phyloP scores from a whole-genome alignment of 1,284 basidiomycete genomes.

The Naganishia sp. region DNA sequence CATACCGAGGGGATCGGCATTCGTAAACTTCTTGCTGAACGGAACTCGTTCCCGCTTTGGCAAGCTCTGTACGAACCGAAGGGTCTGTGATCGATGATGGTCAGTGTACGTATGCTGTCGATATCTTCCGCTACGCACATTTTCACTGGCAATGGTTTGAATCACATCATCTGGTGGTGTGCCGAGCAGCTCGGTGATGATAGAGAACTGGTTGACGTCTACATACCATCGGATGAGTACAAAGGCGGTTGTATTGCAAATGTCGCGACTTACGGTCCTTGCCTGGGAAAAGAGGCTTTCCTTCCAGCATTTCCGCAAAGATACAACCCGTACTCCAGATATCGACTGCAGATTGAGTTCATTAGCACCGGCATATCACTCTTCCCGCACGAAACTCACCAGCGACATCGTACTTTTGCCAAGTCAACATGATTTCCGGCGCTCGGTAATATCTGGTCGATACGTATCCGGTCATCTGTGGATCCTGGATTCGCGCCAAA shows the following conservation, averaged over 20 bases:
- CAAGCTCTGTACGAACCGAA: slow-evolving; percentile 97
- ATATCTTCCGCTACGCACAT: slow-evolving; percentile 61
- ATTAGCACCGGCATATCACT: slow-evolving; percentile 30
- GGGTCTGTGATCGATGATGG: slow-evolving; percentile 63
- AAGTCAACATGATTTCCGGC: slow-evolving; percentile 99
- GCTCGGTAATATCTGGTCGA: slow-evolving; percentile 98
- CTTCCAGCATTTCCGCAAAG: slow-evolving; percentile 99
- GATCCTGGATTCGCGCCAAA: slow-evolving; percentile 84
- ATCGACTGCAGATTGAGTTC: slow-evolving; percentile 62
- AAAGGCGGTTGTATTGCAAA: no score
- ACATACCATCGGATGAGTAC: no score
- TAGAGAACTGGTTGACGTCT: slow-evolving; percentile 99
- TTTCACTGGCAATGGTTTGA: slow-evolving; percentile 96
- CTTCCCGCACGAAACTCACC: slow-evolving; percentile 47
- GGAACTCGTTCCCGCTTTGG: slow-evolving; percentile 95
- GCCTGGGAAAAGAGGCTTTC: slow-evolving; percentile 97
- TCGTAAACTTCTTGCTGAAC: slow-evolving; percentile 90
- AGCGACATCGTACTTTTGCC: slow-evolving; percentile 99
- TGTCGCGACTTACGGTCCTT: slow-evolving; percentile 71
- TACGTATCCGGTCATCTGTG: slow-evolving; percentile 99
- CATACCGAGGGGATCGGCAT: slow-evolving; percentile 79
- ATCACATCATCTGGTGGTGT: slow-evolving; percentile 99
- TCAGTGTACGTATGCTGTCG: no score
- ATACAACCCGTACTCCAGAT: slow-evolving; percentile 99
- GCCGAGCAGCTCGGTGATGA: slow-evolving; percentile 97